Conservation (phyloP, 495 filamentous ascomycete species). For the Penicillium nucicola region DNA sequence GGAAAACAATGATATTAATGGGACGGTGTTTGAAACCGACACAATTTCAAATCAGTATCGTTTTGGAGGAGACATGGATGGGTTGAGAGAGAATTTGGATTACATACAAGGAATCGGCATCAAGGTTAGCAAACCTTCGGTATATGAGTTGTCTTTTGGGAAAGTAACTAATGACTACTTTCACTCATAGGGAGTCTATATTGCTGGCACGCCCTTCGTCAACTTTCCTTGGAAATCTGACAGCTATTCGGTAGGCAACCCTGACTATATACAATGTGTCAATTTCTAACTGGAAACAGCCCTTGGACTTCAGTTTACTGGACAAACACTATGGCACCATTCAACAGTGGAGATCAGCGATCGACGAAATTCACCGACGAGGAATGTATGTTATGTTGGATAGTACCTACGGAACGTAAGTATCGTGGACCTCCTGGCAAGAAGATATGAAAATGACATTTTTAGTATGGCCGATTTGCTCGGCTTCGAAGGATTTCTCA, state of each 20-base stretch:
- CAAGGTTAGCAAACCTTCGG: constrained; percentile 43
- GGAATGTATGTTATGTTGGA: constrained; percentile 71
- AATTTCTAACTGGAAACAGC: no score
- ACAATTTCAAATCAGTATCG: constrained; percentile 63
- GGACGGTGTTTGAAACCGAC: constrained; percentile 66
- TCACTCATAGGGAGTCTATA: constrained; percentile 54
- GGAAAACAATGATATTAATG: constrained; percentile 66
- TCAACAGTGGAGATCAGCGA: constrained; percentile 57
- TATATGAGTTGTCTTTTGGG: no score
- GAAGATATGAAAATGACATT: neutral
- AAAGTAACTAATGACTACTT: neutral
- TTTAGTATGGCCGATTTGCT: constrained; percentile 61
- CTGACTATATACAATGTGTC: no score
- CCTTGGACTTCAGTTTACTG: constrained; percentile 65
- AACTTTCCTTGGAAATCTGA: constrained; percentile 70
- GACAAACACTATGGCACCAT: constrained; percentile 67
- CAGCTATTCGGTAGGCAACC: constrained; percentile 47
- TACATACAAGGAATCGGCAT: constrained; percentile 74
- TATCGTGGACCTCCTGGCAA: neutral
- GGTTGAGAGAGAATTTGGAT: constrained; percentile 62
- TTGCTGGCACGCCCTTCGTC: constrained; percentile 66
- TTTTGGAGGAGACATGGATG: constrained; percentile 66
- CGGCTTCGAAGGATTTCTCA: constrained; percentile 65
- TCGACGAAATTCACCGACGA: constrained; percentile 60
- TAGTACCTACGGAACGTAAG: constrained; percentile 70